phyloP scores from a whole-genome alignment of 176 grass and related monocot genomes.

The Leersia perrieri region DNA sequence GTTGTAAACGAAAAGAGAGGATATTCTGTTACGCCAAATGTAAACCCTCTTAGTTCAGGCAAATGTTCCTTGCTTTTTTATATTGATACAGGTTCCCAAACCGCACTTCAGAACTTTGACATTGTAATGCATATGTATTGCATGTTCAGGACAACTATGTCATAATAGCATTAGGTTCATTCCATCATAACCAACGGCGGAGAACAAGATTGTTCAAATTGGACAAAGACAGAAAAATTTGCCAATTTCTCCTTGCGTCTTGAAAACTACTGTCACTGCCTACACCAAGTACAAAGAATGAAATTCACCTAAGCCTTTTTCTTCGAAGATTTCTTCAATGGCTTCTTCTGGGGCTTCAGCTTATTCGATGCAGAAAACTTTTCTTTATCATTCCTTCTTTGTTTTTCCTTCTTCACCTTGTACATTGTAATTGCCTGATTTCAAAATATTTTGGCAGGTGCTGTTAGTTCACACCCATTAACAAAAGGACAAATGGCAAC shows the following conservation, averaged over 20 bases:
- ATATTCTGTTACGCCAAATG: background rate
- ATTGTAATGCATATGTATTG: background rate
- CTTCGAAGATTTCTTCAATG: conserved; percentile 63
- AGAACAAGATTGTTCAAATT: conserved; percentile 38
- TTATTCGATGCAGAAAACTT: conserved; percentile 40
- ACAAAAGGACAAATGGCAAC: background rate
- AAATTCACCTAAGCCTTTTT: conserved; percentile 44
- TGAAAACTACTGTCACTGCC: conserved; percentile 9
- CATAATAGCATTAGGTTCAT: conserved; percentile 19
- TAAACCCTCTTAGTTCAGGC: background rate
- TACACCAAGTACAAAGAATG: conserved; percentile 9
- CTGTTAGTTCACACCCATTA: conserved; percentile 6
- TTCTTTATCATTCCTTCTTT: conserved; percentile 47
- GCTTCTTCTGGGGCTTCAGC: conserved; percentile 64
- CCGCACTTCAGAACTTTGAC: background rate
- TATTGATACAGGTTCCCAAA: background rate
- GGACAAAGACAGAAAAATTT: conserved; percentile 15
- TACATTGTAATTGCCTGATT: conserved; percentile 82
- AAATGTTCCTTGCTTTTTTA: background rate
- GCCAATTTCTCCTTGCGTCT: background rate
- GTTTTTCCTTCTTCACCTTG: conserved; percentile 81
- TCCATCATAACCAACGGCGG: conserved; percentile 21
- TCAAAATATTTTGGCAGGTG: conserved; percentile 5
- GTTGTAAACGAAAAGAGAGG: no score
- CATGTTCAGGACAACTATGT: background rate